Evolutionary conservation across 1,284 basidiomycete genomes (phyloP), one percentile per base, ranked within the genome.

Genomic region (Neonothopanus nambi): DNA sequence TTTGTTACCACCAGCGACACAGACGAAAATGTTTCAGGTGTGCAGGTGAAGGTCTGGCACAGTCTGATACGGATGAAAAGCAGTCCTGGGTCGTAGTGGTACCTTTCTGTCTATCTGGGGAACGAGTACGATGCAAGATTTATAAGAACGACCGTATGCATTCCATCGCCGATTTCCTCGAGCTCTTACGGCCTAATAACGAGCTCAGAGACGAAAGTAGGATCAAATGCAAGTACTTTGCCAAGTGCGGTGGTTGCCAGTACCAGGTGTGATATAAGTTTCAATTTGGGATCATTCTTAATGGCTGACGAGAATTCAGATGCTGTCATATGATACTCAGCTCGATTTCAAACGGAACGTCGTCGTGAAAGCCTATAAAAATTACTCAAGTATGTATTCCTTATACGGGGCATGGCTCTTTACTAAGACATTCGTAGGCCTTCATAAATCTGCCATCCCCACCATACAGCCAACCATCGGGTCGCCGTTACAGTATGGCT

Each of bases 401-500:
- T 17, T 48, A 42, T 33, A 46, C 21, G n/a, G 21, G 15, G 17
- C 18, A 50, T 39, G 36, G 52, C 46, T 26, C 42, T 24, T 15
- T 28, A 13, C 39, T 15, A 51, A 30, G 23, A 9, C 39, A 17
- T 39, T 24, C 40, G 15, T 59, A 89, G 87, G 76, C n/a, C 73
- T 95, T 0, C 70, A 81, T 3, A 60, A 75, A 1, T 65, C 76
- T 0, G 68, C 76, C 1, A 71, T 98, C 1, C 95, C 95, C 9
- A 53, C 66, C 0, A 84, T 95, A 28, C 77, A 82, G 47, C 72
- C 85, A 0, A 98, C 96, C 0, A 87, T 96, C 15, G 82, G 84
- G 5, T 95, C 91, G 0, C 97, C 96, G 0, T 74, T 90, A 47
- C 87, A 96, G 59, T 98, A 96, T 70, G 82, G 80, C 42, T 99